Percentiles rank a stretch among this genome's conserved stretches.
Evolutionary conservation across 2,329 filamentous ascomycete species (phyloP).

Genomic region (Karstenula rhodostoma): DNA sequence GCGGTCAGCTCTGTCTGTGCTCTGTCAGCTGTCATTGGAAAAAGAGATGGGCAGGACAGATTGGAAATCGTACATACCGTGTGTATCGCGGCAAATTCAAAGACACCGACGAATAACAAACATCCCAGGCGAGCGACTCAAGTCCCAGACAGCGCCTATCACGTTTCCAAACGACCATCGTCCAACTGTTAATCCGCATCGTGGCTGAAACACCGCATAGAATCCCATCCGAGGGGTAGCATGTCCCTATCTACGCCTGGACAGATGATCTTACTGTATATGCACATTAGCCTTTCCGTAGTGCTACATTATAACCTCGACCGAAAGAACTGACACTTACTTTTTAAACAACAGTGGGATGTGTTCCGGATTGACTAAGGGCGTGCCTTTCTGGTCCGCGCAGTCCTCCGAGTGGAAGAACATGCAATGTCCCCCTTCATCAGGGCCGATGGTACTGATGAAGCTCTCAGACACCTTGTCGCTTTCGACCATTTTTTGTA

Average conservation of each 20-base stretch:
- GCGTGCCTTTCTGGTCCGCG: neutral
- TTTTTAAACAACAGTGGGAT: neutral
- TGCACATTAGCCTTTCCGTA: neutral
- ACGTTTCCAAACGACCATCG: neutral
- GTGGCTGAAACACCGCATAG: neutral
- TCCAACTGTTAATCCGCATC: neutral
- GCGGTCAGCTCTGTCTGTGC: too few relatives aligned
- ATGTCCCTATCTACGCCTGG: neutral
- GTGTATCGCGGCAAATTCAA: too few relatives aligned
- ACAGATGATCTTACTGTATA: constrained; percentile 1
- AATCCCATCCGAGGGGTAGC: neutral
- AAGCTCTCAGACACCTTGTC: neutral
- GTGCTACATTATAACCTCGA: too few relatives aligned
- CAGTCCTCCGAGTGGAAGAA: neutral
- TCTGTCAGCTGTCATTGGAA: too few relatives aligned
- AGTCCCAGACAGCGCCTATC: too few relatives aligned
- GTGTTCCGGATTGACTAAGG: neutral
- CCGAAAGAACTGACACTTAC: neutral
- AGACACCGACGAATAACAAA: too few relatives aligned
- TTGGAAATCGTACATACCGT: too few relatives aligned
- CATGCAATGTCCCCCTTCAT: neutral
- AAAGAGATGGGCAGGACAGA: too few relatives aligned
- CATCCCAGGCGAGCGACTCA: too few relatives aligned
- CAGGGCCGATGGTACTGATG: neutral
- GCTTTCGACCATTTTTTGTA: neutral